Conservation (phyloP, 257 asterid genomes). For the Solanum okadae region DNA sequence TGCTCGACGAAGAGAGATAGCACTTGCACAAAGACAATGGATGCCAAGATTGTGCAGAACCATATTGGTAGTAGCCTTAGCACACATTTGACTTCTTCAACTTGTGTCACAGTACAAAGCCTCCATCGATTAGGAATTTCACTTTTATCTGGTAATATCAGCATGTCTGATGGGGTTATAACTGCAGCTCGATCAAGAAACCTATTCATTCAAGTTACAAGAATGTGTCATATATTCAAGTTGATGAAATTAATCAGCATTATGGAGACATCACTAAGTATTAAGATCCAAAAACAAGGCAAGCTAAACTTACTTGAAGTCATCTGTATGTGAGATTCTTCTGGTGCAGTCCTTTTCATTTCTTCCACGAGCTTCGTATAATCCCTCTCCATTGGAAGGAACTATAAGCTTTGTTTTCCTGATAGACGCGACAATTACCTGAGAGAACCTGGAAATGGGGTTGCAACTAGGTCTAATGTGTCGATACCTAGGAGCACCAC, state of each 20-base stretch:
- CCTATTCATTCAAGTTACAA: constrained; percentile 23
- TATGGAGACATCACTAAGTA: neutral
- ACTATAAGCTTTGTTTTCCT: constrained; percentile 36
- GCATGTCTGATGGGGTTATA: constrained; percentile 39
- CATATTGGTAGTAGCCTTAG: constrained; percentile 71
- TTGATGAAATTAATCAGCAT: neutral
- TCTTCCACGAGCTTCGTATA: constrained; percentile 34
- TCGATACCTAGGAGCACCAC: constrained; percentile 49
- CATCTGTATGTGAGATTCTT: constrained; percentile 42
- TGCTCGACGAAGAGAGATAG: constrained; percentile 79
- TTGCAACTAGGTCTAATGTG: constrained; percentile 53
- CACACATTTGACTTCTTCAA: constrained; percentile 77
- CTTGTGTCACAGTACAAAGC: constrained; percentile 70
- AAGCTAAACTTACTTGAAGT: constrained; percentile 45
- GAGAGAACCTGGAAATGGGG: constrained; percentile 57
- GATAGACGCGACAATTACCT: constrained; percentile 59
- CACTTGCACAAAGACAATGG: constrained; percentile 67
- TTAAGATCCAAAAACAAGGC: neutral
- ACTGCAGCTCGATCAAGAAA: constrained; percentile 70
- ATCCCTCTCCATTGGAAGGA: constrained; percentile 42
- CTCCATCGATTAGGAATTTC: constrained; percentile 58
- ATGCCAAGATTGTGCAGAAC: constrained; percentile 68
- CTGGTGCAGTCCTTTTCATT: constrained; percentile 34
- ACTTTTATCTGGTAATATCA: constrained; percentile 26
- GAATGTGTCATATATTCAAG: neutral